These are phyloP conservation scores for Aspergillus pseudonomiae DNA, from an alignment of 2,329 filamentous ascomycete species.

Conservation along the genomic window DNA sequence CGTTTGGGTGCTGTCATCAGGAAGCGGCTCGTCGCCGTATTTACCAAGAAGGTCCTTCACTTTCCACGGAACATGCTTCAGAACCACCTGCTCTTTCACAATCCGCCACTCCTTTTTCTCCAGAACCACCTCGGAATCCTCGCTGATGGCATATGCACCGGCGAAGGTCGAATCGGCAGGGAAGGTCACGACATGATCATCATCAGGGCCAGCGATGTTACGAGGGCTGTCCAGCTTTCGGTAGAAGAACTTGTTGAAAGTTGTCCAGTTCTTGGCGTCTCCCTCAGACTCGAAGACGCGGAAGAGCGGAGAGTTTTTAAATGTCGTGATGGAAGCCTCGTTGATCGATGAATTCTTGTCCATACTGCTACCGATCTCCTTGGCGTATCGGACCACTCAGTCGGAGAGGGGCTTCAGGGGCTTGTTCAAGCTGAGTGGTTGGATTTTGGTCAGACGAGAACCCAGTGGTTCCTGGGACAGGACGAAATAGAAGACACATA, in stretches of 20 bases:
- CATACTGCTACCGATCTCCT: slow-evolving; percentile 41
- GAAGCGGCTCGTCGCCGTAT: background rate
- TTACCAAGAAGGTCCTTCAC: background rate
- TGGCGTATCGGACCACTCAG: slow-evolving; percentile 45
- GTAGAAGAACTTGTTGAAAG: slow-evolving; percentile 5
- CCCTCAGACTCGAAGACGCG: slow-evolving; percentile 37
- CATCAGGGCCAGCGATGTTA: background rate
- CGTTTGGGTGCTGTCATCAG: slow-evolving; percentile 15
- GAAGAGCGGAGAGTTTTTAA: slow-evolving; percentile 23
- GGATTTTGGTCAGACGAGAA: slow-evolving; percentile 31
- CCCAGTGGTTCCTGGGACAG: slow-evolving; percentile 38
- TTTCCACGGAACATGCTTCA: background rate
- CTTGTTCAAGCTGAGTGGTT: slow-evolving; percentile 30
- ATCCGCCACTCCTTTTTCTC: background rate
- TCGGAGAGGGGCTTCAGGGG: slow-evolving; percentile 38
- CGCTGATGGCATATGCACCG: too few species aligned
- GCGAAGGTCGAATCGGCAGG: slow-evolving; percentile 44
- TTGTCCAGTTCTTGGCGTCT: background rate
- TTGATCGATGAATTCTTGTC: slow-evolving; percentile 38
- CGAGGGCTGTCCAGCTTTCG: background rate
- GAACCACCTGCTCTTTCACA: background rate
- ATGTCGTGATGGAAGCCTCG: background rate
- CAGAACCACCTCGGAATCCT: too few species aligned
- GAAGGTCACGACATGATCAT: slow-evolving; percentile 38
- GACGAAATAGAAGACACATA: slow-evolving; percentile 48